phyloP scores from a whole-genome alignment of 2,329 filamentous ascomycete genomes.

The Plenodomus biglobosus region DNA sequence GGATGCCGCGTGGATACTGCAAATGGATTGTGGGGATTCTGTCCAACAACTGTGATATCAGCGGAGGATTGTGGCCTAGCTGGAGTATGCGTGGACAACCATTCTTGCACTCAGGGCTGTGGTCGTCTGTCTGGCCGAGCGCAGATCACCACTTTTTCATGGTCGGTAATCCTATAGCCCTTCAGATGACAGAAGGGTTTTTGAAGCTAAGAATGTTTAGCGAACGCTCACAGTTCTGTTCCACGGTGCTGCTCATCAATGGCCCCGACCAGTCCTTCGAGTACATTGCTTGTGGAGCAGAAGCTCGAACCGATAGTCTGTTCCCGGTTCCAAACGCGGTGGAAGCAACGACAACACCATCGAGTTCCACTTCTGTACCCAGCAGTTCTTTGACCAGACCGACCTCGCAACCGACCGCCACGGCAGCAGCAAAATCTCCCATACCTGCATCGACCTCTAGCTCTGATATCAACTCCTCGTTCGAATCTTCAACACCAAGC shows the following conservation, averaged over 20 bases:
- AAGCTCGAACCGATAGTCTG: conserved; percentile 7
- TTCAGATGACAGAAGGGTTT: not conserved
- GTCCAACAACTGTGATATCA: conserved; percentile 12
- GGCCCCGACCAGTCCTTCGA: conserved; percentile 16
- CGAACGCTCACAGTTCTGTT: conserved; percentile 10
- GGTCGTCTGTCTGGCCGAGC: conserved; percentile 11
- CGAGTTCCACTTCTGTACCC: conserved; percentile 4
- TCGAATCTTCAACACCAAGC: not conserved
- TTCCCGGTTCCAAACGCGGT: conserved; percentile 4
- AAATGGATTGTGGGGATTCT: conserved; percentile 21
- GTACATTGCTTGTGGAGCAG: conserved; percentile 17
- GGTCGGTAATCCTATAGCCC: conserved; percentile 5
- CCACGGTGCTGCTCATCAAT: conserved; percentile 13
- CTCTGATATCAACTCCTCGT: too few relatives aligned
- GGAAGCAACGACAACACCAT: conserved; percentile 8
- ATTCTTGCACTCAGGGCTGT: conserved; percentile 16
- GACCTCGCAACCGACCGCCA: conserved; percentile 1
- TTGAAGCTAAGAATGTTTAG: conserved; percentile 1
- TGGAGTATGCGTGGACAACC: conserved; percentile 16
- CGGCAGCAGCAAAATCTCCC: not conserved
- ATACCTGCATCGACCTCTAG: not conserved
- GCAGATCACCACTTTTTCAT: conserved; percentile 15
- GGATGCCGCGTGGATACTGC: conserved; percentile 16
- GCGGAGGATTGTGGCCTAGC: conserved; percentile 15
- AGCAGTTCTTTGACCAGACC: conserved; percentile 2